Conservation (phyloP, 1,139 yeast genomes). For the Wickerhamomyces sp. region DNA sequence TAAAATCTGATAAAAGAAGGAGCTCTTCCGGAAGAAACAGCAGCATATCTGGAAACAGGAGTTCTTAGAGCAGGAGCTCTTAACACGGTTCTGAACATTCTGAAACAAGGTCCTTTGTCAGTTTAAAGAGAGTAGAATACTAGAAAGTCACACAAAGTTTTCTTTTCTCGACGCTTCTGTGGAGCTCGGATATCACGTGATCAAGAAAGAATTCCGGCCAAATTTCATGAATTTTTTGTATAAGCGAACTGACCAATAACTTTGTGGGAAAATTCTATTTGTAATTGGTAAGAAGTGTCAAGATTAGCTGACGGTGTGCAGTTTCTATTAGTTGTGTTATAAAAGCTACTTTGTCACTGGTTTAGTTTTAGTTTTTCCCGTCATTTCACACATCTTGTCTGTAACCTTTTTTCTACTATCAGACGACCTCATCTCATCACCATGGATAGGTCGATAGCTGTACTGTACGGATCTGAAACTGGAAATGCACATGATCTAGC, state of each 20-base stretch:
- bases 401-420: not conserved
- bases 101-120: not conserved
- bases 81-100: constrained; percentile 7
- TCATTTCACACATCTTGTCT: not conserved
- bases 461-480: constrained; percentile 88
- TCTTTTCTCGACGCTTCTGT: no score
- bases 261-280: not conserved
- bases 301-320: not conserved
- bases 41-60: constrained; percentile 8
- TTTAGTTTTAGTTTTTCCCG: no score
- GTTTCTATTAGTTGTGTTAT: constrained; percentile 1
- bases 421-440: not conserved
- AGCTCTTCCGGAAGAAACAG: not conserved
- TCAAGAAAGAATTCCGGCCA: not conserved
- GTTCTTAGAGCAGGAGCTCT: constrained; percentile 7
- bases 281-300: not conserved
- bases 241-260: not conserved
- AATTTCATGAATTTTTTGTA: not conserved
- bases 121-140: not conserved
- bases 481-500: constrained; percentile 93
- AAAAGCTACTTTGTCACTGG: no score
- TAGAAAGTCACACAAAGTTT: not conserved
- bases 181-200: not conserved
- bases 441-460: constrained; percentile 36
- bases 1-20: constrained; percentile 18